Percentiles rank a stretch among this genome's conserved stretches.
Conservation (phyloP, 2,329 filamentous ascomycete species). For the Calonectria crousiana region DNA sequence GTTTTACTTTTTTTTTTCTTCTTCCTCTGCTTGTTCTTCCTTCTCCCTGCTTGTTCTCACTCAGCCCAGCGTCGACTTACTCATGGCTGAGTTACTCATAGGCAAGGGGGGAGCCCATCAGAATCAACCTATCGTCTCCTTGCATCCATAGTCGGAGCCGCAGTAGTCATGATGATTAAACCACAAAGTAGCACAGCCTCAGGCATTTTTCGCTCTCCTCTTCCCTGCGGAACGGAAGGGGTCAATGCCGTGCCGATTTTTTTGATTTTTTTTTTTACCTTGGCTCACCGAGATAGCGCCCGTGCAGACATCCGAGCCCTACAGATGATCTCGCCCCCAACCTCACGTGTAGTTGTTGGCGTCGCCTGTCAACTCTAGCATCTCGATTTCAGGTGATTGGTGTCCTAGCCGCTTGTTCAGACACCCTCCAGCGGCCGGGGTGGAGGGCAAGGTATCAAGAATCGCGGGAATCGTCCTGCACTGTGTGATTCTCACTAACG, state of each 20-base stretch:
- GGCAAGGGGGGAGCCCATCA: background rate
- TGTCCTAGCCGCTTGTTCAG: slow-evolving; percentile 39
- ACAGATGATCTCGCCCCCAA: slow-evolving; percentile 33
- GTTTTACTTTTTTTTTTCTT: background rate
- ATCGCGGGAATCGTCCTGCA: background rate
- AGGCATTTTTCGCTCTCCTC: background rate
- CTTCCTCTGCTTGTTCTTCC: background rate
- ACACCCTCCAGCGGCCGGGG: slow-evolving; percentile 28
- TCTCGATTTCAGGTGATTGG: slow-evolving; percentile 31
- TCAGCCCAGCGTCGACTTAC: background rate
- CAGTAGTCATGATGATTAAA: background rate
- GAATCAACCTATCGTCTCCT: background rate
- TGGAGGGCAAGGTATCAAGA: background rate
- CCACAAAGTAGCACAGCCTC: background rate
- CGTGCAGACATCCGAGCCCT: slow-evolving; percentile 2
- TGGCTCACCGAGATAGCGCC: slow-evolving; percentile 17
- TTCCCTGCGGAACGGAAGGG: slow-evolving; percentile 10
- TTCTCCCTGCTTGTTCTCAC: background rate
- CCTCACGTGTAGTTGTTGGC: slow-evolving; percentile 33
- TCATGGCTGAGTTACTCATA: background rate
- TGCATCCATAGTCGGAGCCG: background rate
- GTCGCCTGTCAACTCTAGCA: slow-evolving; percentile 7
- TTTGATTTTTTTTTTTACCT: background rate
- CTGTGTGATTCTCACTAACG: slow-evolving; percentile 8
- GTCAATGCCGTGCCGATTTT: background rate